Percentiles rank a stretch among this genome's conserved stretches.
phyloP scores from a whole-genome alignment of 495 filamentous ascomycete species.

The Glarea lozoyensis region DNA sequence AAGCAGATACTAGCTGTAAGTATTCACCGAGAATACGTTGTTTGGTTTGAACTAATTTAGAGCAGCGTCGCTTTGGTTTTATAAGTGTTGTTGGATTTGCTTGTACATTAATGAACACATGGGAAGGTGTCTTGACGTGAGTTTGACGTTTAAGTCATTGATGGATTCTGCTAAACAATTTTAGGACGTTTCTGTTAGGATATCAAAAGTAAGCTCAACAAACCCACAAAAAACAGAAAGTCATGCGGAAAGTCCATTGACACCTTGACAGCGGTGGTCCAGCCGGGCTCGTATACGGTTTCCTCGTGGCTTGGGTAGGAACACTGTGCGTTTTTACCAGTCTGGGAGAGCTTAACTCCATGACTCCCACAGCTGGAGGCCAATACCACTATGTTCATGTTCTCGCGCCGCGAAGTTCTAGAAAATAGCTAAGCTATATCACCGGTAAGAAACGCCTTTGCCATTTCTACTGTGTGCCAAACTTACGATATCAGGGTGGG shows the following conservation, averaged over 20 bases:
- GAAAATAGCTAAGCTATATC: constrained; percentile 51
- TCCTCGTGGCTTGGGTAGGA: constrained; percentile 38
- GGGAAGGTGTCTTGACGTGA: constrained; percentile 30
- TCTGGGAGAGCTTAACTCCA: constrained; percentile 38
- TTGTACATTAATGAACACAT: constrained; percentile 32
- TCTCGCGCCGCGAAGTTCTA: constrained; percentile 41
- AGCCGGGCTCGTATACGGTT: constrained; percentile 41
- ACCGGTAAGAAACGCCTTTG: constrained; percentile 18
- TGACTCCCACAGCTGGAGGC: constrained; percentile 36
- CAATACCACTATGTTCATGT: constrained; percentile 51
- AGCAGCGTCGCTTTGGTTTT: constrained; percentile 32
- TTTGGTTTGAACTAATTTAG: background rate
- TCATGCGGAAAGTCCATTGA: background rate
- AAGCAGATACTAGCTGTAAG: too few relatives aligned
- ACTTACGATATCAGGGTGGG: constrained; percentile 38
- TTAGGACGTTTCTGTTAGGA: background rate
- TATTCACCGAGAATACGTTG: too few relatives aligned
- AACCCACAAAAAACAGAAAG: background rate
- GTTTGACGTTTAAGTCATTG: background rate
- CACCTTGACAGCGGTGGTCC: constrained; percentile 34
- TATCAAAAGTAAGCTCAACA: background rate
- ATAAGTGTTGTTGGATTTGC: constrained; percentile 37
- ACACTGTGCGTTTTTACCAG: constrained; percentile 32
- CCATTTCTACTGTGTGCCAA: background rate
- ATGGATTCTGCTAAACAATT: background rate